phyloP scores from a whole-genome alignment of 805 yeast genomes.

The Wickerhamomyces chambardii region DNA sequence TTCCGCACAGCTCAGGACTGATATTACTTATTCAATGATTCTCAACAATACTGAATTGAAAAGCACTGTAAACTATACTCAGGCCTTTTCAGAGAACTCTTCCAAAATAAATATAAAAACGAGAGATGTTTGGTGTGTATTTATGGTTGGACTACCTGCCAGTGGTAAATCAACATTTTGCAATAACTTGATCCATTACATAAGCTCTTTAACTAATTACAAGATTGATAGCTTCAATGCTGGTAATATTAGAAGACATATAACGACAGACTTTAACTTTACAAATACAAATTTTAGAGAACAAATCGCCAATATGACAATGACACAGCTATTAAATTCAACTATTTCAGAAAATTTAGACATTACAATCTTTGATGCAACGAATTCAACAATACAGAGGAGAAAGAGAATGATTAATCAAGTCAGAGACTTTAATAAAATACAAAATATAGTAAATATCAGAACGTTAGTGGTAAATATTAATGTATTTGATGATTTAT shows the following conservation, averaged over 20 bases:
- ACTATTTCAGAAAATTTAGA: constrained; percentile 32
- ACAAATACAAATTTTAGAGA: constrained; percentile 36
- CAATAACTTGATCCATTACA: constrained; percentile 37
- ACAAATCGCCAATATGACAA: constrained; percentile 41
- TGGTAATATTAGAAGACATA: constrained; percentile 56
- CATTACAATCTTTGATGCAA: constrained; percentile 53
- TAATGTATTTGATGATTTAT: background rate
- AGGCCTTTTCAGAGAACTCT: too few relatives aligned
- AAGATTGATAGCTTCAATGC: constrained; percentile 54
- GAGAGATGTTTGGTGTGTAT: constrained; percentile 36
- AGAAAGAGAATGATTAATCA: constrained; percentile 15
- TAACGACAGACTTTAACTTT: constrained; percentile 23
- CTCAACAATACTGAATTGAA: too few relatives aligned
- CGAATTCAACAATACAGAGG: constrained; percentile 41
- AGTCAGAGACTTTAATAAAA: constrained; percentile 15
- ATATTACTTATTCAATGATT: too few relatives aligned
- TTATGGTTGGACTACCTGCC: constrained; percentile 73
- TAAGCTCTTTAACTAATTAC: constrained; percentile 10
- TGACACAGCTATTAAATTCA: constrained; percentile 34
- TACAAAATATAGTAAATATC: constrained; percentile 9
- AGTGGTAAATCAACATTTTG: constrained; percentile 71
- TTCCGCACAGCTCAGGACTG: too few relatives aligned
- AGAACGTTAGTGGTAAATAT: background rate
- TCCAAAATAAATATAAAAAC: too few relatives aligned
- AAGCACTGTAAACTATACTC: too few relatives aligned